A percentile compares a stretch with the other conserved stretches of the same genome.
phyloP scores from a whole-genome alignment of 805 yeast genomes.

The Suhomyces vadensis region DNA sequence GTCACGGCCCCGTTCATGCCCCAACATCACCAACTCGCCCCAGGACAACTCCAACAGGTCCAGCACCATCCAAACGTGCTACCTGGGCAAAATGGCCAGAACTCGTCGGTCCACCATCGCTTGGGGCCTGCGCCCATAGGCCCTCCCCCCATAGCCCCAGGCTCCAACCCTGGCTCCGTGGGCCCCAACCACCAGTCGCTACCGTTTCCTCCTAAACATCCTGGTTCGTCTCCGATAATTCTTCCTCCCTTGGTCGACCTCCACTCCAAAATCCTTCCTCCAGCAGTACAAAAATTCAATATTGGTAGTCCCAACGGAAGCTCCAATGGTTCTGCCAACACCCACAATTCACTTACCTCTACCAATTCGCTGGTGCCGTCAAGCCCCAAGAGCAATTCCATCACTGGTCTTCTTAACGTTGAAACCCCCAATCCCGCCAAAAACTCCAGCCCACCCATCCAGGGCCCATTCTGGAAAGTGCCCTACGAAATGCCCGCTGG shows the following conservation, averaged over 20 bases:
- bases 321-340: constrained; percentile 1
- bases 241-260: constrained; percentile 31
- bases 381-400: constrained; percentile 11
- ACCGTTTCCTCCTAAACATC: constrained; percentile 14
- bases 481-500: constrained; percentile 55
- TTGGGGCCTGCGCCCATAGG: too few species aligned
- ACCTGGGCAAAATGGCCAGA: too few species aligned
- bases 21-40: too few species aligned
- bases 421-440: constrained; percentile 14
- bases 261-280: constrained; percentile 9
- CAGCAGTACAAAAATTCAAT: too few species aligned
- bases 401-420: constrained; percentile 10
- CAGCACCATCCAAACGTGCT: too few species aligned
- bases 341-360: neutral
- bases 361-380: constrained; percentile 8
- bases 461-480: constrained; percentile 59
- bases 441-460: constrained; percentile 31
- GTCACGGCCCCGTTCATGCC: too few species aligned
- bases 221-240: constrained; percentile 28
- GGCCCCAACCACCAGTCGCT: constrained; percentile 14
- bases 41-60: too few species aligned
- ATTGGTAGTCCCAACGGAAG: neutral
- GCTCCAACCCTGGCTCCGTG: too few species aligned
- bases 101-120: too few species aligned
- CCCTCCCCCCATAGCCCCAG: constrained; percentile 4